Base-by-base conservation (phyloP, 345 rosid species). In the Litchi chinensis region DNA sequence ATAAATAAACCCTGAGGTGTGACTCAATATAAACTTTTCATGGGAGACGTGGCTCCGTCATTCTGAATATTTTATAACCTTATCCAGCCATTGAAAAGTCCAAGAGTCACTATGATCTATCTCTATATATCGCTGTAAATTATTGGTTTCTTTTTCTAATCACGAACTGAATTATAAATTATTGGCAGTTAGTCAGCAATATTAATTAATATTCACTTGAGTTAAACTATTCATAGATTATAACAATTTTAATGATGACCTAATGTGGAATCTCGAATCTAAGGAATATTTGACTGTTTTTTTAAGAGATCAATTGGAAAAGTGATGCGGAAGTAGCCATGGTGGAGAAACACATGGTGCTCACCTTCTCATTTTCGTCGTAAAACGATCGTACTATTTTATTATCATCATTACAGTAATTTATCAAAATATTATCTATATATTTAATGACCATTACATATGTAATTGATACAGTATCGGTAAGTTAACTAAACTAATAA, bases 261-360 rank as follows among this genome's bases (percentile, higher is more conserved):
- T 57, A 44, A 70, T 26, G 83, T 80, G 85, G 79, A 81, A 77
- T 72, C 68, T 77, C 22, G 77, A 84, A 78, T 70, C 78, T 57
- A 79, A 57, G 63, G 44, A 48, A 3, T 74, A 60, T 77, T 77
- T 76, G 54, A 60, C 37, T 26, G 13, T 62, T 9, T 9, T 24
- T 65, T 37, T 15, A 10, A 44, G 13, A 21, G 26, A 60, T 60
- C 28, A 54, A 54, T n/a, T n/a, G 21, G 63, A 57, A 57, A 57
- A 57, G 22, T 57, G 63, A 19, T 13, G 56, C 5, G 19, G 16
- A 12, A 15, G 56, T 50, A 4, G 18, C 13, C 63, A 5, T 83
- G 79, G 81, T 79, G 81, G 80, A 75, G 66, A 64, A 68, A 76
- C 87, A 84, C 74, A 43, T 72, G 84, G 69, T 15, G 68, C 63